phyloP scores from a whole-genome alignment of 2,329 filamentous ascomycete species.

The Penicillium griseofulvum region DNA sequence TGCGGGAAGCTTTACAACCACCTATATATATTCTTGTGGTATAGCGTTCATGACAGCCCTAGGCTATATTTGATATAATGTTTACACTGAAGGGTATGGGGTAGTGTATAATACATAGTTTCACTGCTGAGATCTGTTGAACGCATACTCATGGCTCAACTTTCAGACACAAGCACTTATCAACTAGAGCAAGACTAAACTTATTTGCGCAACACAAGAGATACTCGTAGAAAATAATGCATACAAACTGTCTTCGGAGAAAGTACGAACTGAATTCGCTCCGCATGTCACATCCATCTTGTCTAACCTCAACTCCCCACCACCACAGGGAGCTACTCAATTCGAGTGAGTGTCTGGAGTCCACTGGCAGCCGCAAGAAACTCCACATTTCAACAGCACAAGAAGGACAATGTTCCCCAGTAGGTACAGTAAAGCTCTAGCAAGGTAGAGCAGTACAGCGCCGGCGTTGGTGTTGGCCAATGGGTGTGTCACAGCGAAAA shows the following conservation, averaged over 20 bases:
- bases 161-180: neutral
- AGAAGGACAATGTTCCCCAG: neutral
- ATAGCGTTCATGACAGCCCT: too few relatives aligned
- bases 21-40: too few relatives aligned
- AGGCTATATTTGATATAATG: too few relatives aligned
- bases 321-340: neutral
- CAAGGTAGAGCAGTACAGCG: conserved; percentile 2
- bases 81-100: neutral
- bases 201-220: neutral
- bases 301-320: neutral
- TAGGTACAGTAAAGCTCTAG: conserved; percentile 5
- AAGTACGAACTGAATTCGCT: neutral
- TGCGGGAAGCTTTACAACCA: too few relatives aligned
- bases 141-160: neutral
- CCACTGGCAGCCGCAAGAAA: conserved; percentile 1
- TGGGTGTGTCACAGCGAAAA: conserved; percentile 5
- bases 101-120: neutral
- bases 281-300: neutral
- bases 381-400: conserved; percentile 2
- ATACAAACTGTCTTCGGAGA: neutral
- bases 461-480: conserved; percentile 8
- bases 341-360: neutral
- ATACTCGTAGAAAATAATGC: neutral
- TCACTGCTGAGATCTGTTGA: neutral
- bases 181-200: neutral